A percentile compares a stretch with the other conserved stretches of the same genome.
phyloP scores from a whole-genome alignment of 371 early-diverging fungal genomes.

The Mortierella sp. region DNA sequence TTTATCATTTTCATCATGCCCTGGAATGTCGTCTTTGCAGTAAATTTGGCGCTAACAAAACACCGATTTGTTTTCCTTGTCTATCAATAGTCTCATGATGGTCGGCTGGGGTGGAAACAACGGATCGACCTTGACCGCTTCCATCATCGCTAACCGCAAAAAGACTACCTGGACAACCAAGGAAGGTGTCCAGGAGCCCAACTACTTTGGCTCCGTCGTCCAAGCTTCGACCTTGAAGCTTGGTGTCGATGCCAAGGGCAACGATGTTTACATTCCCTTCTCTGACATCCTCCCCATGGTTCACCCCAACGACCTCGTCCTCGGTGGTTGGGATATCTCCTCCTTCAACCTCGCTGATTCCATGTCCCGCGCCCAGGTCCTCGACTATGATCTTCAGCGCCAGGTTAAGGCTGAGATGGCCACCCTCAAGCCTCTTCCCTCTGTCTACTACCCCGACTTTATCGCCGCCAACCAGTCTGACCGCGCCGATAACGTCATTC shows the following conservation, averaged over 20 bases:
- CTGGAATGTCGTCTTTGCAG: conserved; percentile 9
- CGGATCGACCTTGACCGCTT: conserved; percentile 96
- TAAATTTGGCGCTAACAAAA: conserved; percentile 13
- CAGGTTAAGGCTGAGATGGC: conserved; percentile 87
- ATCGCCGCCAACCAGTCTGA: conserved; percentile 97
- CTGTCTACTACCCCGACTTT: conserved; percentile 96
- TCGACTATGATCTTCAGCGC: conserved; percentile 95
- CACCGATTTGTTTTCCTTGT: neutral
- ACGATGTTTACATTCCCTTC: conserved; percentile 93
- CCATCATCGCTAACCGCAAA: conserved; percentile 92
- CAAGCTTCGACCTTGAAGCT: conserved; percentile 96
- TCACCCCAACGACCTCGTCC: conserved; percentile 94
- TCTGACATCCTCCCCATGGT: conserved; percentile 93
- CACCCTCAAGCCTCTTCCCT: conserved; percentile 87
- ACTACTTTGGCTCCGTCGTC: conserved; percentile 97
- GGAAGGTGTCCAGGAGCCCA: conserved; percentile 90
- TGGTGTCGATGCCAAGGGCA: conserved; percentile 83
- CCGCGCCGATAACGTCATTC: conserved; percentile 92
- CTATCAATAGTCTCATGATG: conserved; percentile 91
- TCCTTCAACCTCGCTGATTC: conserved; percentile 86
- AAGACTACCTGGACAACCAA: conserved; percentile 93
- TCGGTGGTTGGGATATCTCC: conserved; percentile 98
- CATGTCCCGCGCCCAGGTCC: conserved; percentile 94
- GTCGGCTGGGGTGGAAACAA: conserved; percentile 99
- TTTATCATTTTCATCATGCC: conserved; percentile 7